Evolutionary conservation across 805 yeast species (phyloP), one percentile per base, ranked within the genome.

Genomic region (Wickerhamiella spandovensis): DNA sequence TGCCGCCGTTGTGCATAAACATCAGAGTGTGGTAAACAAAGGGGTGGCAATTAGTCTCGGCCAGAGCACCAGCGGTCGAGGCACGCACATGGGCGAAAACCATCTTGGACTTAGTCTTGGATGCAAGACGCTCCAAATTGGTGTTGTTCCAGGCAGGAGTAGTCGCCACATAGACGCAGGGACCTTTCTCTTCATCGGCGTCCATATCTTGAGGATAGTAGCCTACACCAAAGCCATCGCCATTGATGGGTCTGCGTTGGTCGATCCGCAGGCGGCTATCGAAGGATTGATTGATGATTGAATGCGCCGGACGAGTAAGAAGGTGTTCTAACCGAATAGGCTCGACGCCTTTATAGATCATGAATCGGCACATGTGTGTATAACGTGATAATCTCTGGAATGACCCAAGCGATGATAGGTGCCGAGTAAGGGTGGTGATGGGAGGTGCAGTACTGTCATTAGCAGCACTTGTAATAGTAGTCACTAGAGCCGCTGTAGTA

Each of bases 211-310:
- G 59, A 12, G 72, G 68, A 62, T 92, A 92, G 67, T 92, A 92
- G 0, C 97, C 97, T 21, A 92, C 90, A 1, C 98, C 98, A 65
- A 92, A 92, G 0, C 98, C 98, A 66, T 92, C 98, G 42, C 98
- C 98, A 64, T 92, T 92, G 58, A 92, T 86, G 1, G 98, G 97
- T 48, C 95, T 78, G 56, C 94, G 71, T 59, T 79, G 81, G 61
- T 92, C 97, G 17, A 92, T 72, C 50, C 98, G 73, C 39, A 92
- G 72, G 46, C 98, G 68, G 41, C 92, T 81, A 64, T 92, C 98
- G 61, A 84, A 92, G 2, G 95, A 85, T 63, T 92, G 98, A 64
- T 90, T 90, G 64, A 92, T 92, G 61, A 92, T 92, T 3, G 97
- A 88, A 64, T 92, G 98, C 1, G 95, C 97, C 0, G 98, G 98